phyloP scores from a whole-genome alignment of 192 early-diverging fungal genomes.

The Glomus cerebriforme region DNA sequence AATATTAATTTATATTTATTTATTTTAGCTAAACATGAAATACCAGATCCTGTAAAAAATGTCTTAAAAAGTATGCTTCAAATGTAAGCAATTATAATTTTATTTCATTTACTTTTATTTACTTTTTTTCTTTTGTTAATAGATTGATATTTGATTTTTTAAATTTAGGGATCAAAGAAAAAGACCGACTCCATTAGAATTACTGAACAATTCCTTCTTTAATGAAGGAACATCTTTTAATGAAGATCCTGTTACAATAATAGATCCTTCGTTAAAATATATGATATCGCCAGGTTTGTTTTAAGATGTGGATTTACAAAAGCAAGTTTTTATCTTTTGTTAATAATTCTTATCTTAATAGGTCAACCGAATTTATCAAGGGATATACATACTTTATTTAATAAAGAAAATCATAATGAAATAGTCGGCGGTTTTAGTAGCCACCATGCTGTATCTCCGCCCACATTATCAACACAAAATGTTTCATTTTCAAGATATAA shows the following conservation, averaged over 20 bases:
- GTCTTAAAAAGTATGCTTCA: conserved; percentile 65
- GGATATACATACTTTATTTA: conserved; percentile 30
- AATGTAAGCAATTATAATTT: not conserved
- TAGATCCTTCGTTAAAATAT: conserved; percentile 1
- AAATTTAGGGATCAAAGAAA: conserved; percentile 58
- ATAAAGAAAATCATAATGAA: conserved; percentile 7
- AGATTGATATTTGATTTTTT: not conserved
- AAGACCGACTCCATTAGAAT: conserved; percentile 73
- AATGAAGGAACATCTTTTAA: conserved; percentile 36
- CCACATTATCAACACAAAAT: conserved; percentile 32
- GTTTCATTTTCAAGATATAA: conserved; percentile 65
- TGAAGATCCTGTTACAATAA: not conserved
- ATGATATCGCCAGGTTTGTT: conserved; percentile 3
- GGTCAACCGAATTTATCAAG: conserved; percentile 14
- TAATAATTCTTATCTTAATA: not conserved
- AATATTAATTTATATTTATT: not conserved
- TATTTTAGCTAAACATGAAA: conserved; percentile 41
- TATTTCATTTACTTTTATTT: not conserved
- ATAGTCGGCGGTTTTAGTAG: not conserved
- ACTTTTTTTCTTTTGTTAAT: not conserved
- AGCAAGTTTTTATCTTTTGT: not conserved
- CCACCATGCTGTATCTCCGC: conserved; percentile 36
- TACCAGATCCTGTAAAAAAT: conserved; percentile 52
- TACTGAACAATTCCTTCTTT: conserved; percentile 74
- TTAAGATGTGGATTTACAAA: not conserved